phyloP scores from a whole-genome alignment of 345 rosid genomes.

The Camelina laxa region DNA sequence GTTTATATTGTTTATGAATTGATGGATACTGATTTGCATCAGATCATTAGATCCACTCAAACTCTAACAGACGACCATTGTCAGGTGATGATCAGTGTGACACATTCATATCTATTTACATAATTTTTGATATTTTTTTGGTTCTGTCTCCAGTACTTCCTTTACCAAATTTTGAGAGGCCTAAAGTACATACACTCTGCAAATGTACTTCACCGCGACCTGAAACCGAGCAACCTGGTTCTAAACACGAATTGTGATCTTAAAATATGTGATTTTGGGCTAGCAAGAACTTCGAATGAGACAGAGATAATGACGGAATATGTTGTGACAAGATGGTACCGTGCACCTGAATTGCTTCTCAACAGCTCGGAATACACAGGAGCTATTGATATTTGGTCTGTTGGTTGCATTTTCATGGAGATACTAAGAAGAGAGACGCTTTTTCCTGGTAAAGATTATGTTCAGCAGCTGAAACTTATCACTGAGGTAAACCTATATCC shows the following conservation, averaged over 20 bases:
- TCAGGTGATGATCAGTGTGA: slow-evolving; percentile 52
- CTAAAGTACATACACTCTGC: slow-evolving; percentile 83
- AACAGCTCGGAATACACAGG: slow-evolving; percentile 77
- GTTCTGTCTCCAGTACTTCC: slow-evolving; percentile 58
- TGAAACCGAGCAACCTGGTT: slow-evolving; percentile 89
- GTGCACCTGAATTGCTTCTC: slow-evolving; percentile 80
- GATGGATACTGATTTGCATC: slow-evolving; percentile 95
- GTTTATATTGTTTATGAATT: slow-evolving; percentile 86
- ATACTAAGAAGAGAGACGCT: slow-evolving; percentile 74
- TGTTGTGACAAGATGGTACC: slow-evolving; percentile 80
- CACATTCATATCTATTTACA: not conserved
- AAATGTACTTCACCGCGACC: slow-evolving; percentile 83
- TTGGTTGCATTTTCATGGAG: slow-evolving; percentile 94
- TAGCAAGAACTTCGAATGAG: slow-evolving; percentile 87
- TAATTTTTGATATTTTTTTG: slow-evolving; percentile 12
- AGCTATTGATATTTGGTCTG: slow-evolving; percentile 93
- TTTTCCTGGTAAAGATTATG: slow-evolving; percentile 87
- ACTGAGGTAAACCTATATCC: slow-evolving; percentile 63
- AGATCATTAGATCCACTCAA: slow-evolving; percentile 83
- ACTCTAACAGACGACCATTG: slow-evolving; percentile 83
- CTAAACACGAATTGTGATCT: slow-evolving; percentile 71
- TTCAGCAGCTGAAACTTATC: slow-evolving; percentile 78
- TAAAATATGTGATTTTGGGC: slow-evolving; percentile 85
- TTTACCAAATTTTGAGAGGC: slow-evolving; percentile 84
- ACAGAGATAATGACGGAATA: slow-evolving; percentile 90